Percentiles rank a stretch among this genome's conserved stretches.
phyloP scores from a whole-genome alignment of 2,329 filamentous ascomycete species.

The Graphiopsis chlorocephala region DNA sequence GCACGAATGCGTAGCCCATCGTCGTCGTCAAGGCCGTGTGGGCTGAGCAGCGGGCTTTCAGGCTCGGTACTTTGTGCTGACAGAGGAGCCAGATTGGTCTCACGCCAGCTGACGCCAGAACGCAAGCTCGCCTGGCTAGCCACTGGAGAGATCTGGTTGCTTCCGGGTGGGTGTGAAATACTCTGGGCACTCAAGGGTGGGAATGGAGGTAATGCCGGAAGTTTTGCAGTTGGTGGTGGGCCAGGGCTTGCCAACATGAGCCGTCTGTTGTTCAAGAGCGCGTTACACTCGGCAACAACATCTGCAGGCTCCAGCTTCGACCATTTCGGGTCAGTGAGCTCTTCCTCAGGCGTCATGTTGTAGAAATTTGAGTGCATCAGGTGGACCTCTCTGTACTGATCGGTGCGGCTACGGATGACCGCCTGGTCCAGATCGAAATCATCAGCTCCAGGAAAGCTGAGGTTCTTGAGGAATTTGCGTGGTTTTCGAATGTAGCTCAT shows the following conservation, averaged over 20 bases:
- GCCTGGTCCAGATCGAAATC: constrained; percentile 76
- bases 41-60: constrained; percentile 64
- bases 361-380: constrained; percentile 83
- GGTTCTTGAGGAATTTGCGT: constrained; percentile 71
- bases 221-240: constrained; percentile 45
- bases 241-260: constrained; percentile 44
- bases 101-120: constrained; percentile 50
- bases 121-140: constrained; percentile 31
- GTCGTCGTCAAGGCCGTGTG: constrained; percentile 30
- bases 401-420: constrained; percentile 72
- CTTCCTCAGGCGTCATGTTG: constrained; percentile 72
- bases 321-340: constrained; percentile 76
- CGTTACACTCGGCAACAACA: constrained; percentile 76
- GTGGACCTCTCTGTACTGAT: constrained; percentile 70
- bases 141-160: constrained; percentile 30
- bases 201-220: constrained; percentile 45
- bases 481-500: constrained; percentile 84
- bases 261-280: constrained; percentile 55
- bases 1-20: constrained; percentile 23
- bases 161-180: constrained; percentile 6
- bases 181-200: constrained; percentile 29
- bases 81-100: constrained; percentile 52
- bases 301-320: constrained; percentile 76
- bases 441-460: constrained; percentile 66
- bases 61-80: constrained; percentile 33